Conservation (phyloP, 179 eudicot species). For the Amaranthus tricolor region DNA sequence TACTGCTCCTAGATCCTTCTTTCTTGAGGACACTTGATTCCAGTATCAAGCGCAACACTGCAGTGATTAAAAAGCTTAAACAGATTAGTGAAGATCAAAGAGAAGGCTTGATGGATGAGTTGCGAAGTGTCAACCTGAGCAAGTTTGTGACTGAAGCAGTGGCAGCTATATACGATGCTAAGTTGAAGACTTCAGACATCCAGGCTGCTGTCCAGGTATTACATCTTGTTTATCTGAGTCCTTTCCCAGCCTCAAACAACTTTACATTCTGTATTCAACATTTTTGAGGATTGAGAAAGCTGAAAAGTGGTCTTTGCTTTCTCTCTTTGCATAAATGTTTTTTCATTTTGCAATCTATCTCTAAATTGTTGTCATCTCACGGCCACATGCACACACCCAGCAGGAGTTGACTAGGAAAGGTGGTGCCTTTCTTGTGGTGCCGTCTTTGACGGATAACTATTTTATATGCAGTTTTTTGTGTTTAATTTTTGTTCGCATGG, state of each 20-base stretch:
- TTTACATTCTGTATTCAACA: not conserved
- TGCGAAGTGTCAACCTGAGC: conserved; percentile 86
- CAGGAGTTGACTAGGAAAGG: conserved; percentile 5
- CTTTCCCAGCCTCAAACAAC: not conserved
- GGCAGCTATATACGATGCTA: conserved; percentile 87
- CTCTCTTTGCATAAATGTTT: too few species aligned
- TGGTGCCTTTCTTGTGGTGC: not conserved
- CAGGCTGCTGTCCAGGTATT: conserved; percentile 96
- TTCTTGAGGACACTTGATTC: conserved; percentile 88
- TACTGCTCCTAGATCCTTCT: conserved; percentile 51
- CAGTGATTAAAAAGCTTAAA: conserved; percentile 95
- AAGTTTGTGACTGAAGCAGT: conserved; percentile 99
- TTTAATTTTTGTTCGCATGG: not conserved
- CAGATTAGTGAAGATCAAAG: conserved; percentile 94
- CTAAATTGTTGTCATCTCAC: not conserved
- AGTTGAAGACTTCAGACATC: conserved; percentile 88
- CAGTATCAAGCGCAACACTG: conserved; percentile 97
- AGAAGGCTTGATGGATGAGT: conserved; percentile 93
- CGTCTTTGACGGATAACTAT: not conserved
- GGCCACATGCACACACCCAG: not conserved
- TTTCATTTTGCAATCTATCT: not conserved
- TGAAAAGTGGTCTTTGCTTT: too few species aligned
- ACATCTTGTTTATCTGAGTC: not conserved
- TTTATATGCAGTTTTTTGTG: not conserved
- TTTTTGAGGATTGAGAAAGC: not conserved